A percentile compares a stretch with the other conserved stretches of the same genome.
Evolutionary conservation across 2,329 filamentous ascomycete species (phyloP).

Genomic region (Cladophialophora psammophila): DNA sequence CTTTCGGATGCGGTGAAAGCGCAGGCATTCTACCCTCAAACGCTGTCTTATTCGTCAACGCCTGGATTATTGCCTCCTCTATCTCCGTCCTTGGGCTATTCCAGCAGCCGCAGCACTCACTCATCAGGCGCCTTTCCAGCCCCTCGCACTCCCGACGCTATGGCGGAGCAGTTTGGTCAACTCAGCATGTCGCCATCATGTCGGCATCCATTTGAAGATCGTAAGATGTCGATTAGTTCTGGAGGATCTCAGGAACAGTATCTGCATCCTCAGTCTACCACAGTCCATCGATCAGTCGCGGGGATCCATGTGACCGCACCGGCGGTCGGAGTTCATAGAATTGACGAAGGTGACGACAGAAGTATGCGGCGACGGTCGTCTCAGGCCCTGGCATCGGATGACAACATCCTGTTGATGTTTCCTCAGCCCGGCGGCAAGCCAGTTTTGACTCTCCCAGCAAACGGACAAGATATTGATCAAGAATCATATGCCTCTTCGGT

Average conservation of each 20-base stretch:
- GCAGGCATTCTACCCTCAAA: constrained; percentile 29
- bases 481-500: constrained; percentile 13
- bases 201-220: constrained; percentile 16
- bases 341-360: constrained; percentile 28
- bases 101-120: constrained; percentile 36
- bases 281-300: background rate
- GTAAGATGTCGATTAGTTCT: constrained; percentile 26
- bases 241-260: constrained; percentile 23
- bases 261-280: constrained; percentile 12
- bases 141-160: constrained; percentile 27
- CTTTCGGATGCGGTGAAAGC: constrained; percentile 37
- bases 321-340: constrained; percentile 11
- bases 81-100: constrained; percentile 35
- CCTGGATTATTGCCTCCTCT: constrained; percentile 26
- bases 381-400: constrained; percentile 34
- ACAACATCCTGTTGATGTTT: constrained; percentile 37
- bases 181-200: constrained; percentile 20
- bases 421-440: constrained; percentile 26
- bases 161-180: constrained; percentile 28
- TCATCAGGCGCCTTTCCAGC: constrained; percentile 29
- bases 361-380: constrained; percentile 37
- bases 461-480: constrained; percentile 19
- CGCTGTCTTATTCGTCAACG: constrained; percentile 15
- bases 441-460: background rate
- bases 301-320: constrained; percentile 15